phyloP scores from a whole-genome alignment of 2,329 filamentous ascomycete species.

The Pyrenophora teres region DNA sequence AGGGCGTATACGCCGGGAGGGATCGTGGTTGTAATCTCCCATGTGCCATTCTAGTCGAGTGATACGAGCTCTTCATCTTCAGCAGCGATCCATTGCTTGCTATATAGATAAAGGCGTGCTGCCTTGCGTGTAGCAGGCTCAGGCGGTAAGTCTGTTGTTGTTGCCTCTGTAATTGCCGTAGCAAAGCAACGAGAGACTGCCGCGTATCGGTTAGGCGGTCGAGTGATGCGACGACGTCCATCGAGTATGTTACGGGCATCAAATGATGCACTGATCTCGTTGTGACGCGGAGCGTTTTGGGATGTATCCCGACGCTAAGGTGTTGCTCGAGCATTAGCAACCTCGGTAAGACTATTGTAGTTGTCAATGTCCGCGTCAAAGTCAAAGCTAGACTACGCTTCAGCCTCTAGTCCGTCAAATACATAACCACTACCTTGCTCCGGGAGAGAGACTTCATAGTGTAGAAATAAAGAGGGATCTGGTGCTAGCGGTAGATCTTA shows the following conservation, averaged over 20 bases:
- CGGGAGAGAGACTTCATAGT: background rate
- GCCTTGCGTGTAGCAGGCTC: background rate
- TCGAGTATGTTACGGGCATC: background rate
- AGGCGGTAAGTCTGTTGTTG: background rate
- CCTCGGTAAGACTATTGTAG: background rate
- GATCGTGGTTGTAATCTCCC: background rate
- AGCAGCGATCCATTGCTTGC: background rate
- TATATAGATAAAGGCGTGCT: background rate
- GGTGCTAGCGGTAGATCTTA: background rate
- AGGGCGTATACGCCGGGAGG: background rate
- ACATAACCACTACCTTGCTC: background rate
- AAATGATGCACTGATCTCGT: background rate
- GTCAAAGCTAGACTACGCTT: background rate
- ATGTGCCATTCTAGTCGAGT: background rate
- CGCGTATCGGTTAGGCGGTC: background rate
- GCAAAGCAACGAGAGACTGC: background rate
- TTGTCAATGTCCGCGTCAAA: background rate
- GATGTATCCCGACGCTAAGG: background rate
- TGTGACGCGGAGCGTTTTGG: background rate
- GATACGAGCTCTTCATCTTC: background rate
- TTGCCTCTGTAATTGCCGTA: background rate
- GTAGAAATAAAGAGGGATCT: background rate
- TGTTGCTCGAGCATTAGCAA: background rate
- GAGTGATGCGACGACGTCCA: background rate
- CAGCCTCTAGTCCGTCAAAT: background rate